Conservation (phyloP, 208 protist species). For the Trypanosoma mega region DNA sequence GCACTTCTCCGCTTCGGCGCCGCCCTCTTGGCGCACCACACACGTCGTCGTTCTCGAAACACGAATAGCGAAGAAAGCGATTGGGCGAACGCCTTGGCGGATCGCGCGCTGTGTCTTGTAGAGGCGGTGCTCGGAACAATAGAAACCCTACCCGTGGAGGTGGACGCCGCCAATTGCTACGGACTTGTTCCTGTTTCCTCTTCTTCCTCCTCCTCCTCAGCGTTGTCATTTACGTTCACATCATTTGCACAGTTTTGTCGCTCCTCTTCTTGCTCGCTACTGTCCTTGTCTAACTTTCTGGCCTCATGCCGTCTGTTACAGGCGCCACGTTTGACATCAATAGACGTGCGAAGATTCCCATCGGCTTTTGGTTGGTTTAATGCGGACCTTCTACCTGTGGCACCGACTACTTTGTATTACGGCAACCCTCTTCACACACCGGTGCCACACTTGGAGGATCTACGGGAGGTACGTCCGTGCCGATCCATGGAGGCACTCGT, state of each 20-base stretch:
- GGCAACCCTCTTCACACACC: constrained; percentile 33
- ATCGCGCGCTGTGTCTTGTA: not conserved
- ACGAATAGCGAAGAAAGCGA: constrained; percentile 13
- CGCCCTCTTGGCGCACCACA: constrained; percentile 56
- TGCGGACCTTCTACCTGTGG: constrained; percentile 38
- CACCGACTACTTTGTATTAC: constrained; percentile 38
- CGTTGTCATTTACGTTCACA: no score
- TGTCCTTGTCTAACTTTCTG: no score
- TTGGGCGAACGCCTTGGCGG: not conserved
- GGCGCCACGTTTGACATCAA: not conserved
- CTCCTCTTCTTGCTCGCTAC: no score
- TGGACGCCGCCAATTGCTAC: no score
- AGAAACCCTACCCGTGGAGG: constrained; percentile 21
- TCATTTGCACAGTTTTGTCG: no score
- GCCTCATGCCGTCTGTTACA: no score
- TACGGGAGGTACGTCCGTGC: constrained; percentile 25
- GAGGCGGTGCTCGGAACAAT: not conserved
- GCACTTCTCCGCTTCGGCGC: constrained; percentile 38
- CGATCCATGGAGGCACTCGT: constrained; percentile 29
- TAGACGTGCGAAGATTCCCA: not conserved
- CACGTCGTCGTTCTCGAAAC: constrained; percentile 39
- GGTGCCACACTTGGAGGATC: constrained; percentile 29
- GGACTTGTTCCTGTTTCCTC: no score
- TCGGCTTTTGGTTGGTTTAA: constrained; percentile 30
- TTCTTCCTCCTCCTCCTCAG: no score